Evolutionary conservation across 768 basidiomycete species (phyloP), one percentile per base, ranked within the genome.

Genomic region (Pleurotus ostreatus): DNA sequence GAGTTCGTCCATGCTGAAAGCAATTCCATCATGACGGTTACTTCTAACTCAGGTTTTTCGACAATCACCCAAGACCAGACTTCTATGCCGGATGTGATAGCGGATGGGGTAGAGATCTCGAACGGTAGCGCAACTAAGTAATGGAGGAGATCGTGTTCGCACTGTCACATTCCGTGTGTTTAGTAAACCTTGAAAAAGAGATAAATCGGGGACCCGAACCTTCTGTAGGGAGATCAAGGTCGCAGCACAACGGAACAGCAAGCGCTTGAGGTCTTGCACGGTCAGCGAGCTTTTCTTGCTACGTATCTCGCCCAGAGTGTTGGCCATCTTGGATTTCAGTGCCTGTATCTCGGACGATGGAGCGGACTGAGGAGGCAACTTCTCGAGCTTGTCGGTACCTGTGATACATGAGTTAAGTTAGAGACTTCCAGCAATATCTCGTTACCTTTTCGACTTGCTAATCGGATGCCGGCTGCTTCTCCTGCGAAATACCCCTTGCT

Each of bases 21-120:
- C 49, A 98, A 82, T 63, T 98, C 94, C 4, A 83, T 76, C 79
- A 98, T 88, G 16, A 98, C 70, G 2, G 86, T 83, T 47, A 94
- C 82, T 69, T 98, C 95, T 9, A 89, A 75, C 46, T 81, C 80
- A 0, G 91, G 86, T 57, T 91, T 84, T 66, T 96, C 90, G 12
- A 90, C 84, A 52, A 97, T 88, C 0, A 97, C 80, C 95, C 95
- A 98, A 2, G 89, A 93, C 97, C 97, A 98, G 8, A 89, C 88
- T 65, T 98, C 94, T 43, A 94, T 86, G 0, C 92, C 95, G 1
- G 91, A 83, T 13, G 91, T 81, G 56, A 98, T 83, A 1, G 94
- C 85, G 3, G 90, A 75, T 1, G 94, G 92, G 1, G 90, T 94
- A 59, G 92, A 92, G 2, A 91, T 86, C 55, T 90, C 88, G 63